phyloP scores from a whole-genome alignment of 192 early-diverging fungal genomes.

The Backusella sp. region DNA sequence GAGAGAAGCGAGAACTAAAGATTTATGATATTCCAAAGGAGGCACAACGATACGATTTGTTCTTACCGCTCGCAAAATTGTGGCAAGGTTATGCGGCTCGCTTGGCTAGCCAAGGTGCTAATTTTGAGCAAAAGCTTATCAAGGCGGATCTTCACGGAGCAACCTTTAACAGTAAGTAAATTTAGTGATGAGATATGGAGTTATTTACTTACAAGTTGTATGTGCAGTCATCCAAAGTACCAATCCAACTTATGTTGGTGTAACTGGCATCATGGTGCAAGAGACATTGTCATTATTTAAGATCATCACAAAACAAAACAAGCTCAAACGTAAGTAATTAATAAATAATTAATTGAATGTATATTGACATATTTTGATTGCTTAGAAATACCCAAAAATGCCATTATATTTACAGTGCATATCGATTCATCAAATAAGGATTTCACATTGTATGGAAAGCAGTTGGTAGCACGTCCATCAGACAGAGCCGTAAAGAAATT shows the following conservation, averaged over 20 bases:
- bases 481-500: constrained; percentile 16
- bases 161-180: constrained; percentile 57
- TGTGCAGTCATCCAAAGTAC: constrained; percentile 66
- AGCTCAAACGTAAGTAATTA: constrained; percentile 50
- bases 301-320: constrained; percentile 67
- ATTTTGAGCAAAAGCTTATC: constrained; percentile 53
- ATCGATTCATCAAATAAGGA: constrained; percentile 6
- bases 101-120: constrained; percentile 36
- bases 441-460: constrained; percentile 5
- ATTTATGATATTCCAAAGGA: constrained; percentile 68
- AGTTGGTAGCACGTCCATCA: constrained; percentile 6
- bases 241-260: constrained; percentile 76
- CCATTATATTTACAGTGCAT: background rate
- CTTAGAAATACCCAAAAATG: constrained; percentile 14
- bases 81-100: constrained; percentile 79
- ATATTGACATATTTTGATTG: background rate
- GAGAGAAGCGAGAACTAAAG: constrained; percentile 54
- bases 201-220: background rate
- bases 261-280: constrained; percentile 80
- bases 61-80: constrained; percentile 70
- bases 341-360: background rate
- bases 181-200: background rate
- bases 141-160: constrained; percentile 91
- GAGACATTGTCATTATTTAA: constrained; percentile 89
- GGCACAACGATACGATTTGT: constrained; percentile 57